These are phyloP conservation scores for Leccinum ochraceum DNA, from an alignment of 768 basidiomycete species.

Conservation along the genomic window DNA sequence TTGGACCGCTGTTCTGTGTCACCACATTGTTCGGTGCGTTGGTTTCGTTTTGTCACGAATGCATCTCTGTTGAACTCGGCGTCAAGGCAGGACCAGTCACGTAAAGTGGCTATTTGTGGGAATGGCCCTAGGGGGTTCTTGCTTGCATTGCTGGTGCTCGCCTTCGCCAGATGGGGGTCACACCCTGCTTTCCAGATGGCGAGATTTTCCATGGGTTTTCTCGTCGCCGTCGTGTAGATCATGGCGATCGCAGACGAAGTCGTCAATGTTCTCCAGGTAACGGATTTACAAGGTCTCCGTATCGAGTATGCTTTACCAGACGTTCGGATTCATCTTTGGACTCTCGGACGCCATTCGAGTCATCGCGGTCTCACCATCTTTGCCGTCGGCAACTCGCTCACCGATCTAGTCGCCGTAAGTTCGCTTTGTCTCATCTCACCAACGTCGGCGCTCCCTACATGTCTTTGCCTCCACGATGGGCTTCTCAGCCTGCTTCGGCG, in stretches of 20 bases:
- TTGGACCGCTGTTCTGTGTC: slow-evolving; percentile 80
- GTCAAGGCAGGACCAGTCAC: slow-evolving; percentile 37
- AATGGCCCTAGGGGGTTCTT: slow-evolving; percentile 55
- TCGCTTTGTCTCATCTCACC: background rate
- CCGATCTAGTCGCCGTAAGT: slow-evolving; percentile 90
- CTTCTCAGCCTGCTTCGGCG: slow-evolving; percentile 93
- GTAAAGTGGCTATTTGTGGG: slow-evolving; percentile 55
- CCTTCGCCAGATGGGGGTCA: slow-evolving; percentile 60
- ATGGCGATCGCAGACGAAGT: slow-evolving; percentile 98
- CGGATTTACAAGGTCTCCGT: background rate
- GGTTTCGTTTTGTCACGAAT: slow-evolving; percentile 1
- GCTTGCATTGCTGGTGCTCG: slow-evolving; percentile 53
- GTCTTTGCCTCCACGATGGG: slow-evolving; percentile 92
- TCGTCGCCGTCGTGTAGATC: slow-evolving; percentile 93
- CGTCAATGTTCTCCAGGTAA: slow-evolving; percentile 85
- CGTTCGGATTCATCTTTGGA: slow-evolving; percentile 91
- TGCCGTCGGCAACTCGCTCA: slow-evolving; percentile 93
- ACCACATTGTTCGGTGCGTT: slow-evolving; percentile 75
- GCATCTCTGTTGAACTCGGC: background rate
- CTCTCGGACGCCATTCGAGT: slow-evolving; percentile 84
- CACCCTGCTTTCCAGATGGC: slow-evolving; percentile 59
- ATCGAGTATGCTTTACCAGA: slow-evolving; percentile 44
- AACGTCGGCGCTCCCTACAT: slow-evolving; percentile 32
- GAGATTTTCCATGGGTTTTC: slow-evolving; percentile 89
- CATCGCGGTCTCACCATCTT: slow-evolving; percentile 91